phyloP scores from a whole-genome alignment of 352 stramenopile species.

The Halophytophthora batemanensis region DNA sequence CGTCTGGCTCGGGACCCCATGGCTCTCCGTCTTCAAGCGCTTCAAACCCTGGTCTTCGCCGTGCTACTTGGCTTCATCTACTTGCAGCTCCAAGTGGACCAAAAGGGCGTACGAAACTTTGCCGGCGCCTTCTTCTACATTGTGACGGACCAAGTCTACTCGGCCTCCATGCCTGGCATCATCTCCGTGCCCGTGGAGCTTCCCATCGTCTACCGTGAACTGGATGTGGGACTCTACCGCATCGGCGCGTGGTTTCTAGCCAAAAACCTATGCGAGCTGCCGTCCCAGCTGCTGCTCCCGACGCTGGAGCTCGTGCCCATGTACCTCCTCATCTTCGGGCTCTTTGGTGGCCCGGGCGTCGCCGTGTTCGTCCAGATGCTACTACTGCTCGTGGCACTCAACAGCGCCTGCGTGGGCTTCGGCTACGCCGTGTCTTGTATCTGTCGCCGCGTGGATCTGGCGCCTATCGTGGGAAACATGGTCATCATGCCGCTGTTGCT shows the following conservation, averaged over 20 bases:
- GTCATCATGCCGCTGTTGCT: slow-evolving; percentile 43
- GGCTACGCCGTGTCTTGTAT: slow-evolving; percentile 50
- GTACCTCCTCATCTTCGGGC: slow-evolving; percentile 53
- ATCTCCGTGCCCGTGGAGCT: slow-evolving; percentile 45
- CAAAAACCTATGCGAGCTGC: slow-evolving; percentile 59
- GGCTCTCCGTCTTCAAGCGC: slow-evolving; percentile 25
- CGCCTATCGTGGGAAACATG: slow-evolving; percentile 34
- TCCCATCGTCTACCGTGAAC: slow-evolving; percentile 51
- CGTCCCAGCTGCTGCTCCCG: slow-evolving; percentile 39
- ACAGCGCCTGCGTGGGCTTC: slow-evolving; percentile 36
- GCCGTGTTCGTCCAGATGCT: slow-evolving; percentile 41
- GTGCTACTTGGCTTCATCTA: slow-evolving; percentile 49
- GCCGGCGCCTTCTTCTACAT: slow-evolving; percentile 58
- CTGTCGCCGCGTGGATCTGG: slow-evolving; percentile 33
- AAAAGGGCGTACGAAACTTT: slow-evolving; percentile 48
- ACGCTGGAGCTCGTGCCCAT: slow-evolving; percentile 36
- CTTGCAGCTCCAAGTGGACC: slow-evolving; percentile 41
- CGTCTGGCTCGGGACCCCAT: slow-evolving; percentile 43
- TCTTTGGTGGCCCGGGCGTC: slow-evolving; percentile 31
- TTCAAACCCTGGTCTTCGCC: slow-evolving; percentile 39
- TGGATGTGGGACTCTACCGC: slow-evolving; percentile 40
- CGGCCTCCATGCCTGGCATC: slow-evolving; percentile 35
- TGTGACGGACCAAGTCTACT: slow-evolving; percentile 46
- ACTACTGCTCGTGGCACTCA: slow-evolving; percentile 34
- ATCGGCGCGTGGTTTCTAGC: slow-evolving; percentile 41